A percentile compares a stretch with the other conserved stretches of the same genome.
Evolutionary conservation across 768 basidiomycete species (phyloP).

Genomic region (Auricularia heimuer): DNA sequence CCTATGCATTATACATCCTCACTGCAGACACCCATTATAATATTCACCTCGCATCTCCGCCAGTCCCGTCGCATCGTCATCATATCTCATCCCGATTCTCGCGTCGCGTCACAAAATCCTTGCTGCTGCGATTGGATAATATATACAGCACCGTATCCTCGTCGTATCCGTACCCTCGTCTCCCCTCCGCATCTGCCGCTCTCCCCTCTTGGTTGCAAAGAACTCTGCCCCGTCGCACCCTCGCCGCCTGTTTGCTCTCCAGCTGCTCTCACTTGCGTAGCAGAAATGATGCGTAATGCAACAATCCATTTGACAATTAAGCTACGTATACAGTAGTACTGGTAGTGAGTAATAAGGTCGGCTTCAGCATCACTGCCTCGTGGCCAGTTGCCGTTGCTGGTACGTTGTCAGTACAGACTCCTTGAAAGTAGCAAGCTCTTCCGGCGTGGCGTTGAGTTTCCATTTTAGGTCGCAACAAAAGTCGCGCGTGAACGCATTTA

Average conservation of each 20-base stretch:
- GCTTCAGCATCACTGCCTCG: background rate
- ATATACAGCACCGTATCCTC: background rate
- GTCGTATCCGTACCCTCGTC: background rate
- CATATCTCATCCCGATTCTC: background rate
- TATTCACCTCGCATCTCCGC: background rate
- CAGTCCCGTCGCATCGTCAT: background rate
- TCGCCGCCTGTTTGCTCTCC: background rate
- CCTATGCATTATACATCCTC: background rate
- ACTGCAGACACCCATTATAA: background rate
- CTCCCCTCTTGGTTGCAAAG: background rate
- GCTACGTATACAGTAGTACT: no score
- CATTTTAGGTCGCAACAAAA: no score
- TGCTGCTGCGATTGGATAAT: background rate
- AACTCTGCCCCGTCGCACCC: no score
- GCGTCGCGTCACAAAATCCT: background rate
- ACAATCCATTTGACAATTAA: background rate
- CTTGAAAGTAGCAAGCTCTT: no score
- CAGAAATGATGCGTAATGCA: background rate
- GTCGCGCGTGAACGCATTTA: no score
- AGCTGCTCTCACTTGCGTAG: background rate
- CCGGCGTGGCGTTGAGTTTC: no score
- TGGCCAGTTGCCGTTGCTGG: background rate
- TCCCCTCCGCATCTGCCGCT: background rate
- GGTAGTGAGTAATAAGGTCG: no score
- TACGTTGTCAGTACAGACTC: no score